phyloP scores from a whole-genome alignment of 805 yeast genomes.

The Candida golubevii region DNA sequence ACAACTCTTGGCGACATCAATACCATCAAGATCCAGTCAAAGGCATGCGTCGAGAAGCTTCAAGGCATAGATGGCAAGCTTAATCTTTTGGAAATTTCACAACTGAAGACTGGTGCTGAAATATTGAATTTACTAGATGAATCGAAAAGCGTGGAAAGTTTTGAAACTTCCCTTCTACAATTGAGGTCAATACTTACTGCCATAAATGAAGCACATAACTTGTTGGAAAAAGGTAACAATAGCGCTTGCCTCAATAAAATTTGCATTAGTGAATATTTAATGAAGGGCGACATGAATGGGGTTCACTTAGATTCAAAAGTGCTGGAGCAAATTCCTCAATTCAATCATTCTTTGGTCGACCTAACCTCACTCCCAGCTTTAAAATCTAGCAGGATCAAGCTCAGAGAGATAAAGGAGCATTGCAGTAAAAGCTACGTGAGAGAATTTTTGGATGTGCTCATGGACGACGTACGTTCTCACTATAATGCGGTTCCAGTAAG shows the following conservation, averaged over 20 bases:
- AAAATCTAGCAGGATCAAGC: slow-evolving; percentile 44
- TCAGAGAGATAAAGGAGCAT: slow-evolving; percentile 53
- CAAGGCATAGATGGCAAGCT: slow-evolving; percentile 45
- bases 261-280: slow-evolving; percentile 51
- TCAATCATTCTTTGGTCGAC: slow-evolving; percentile 34
- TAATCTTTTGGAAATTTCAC: slow-evolving; percentile 41
- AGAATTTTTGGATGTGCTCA: slow-evolving; percentile 50
- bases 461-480: slow-evolving; percentile 59
- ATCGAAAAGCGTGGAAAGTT: slow-evolving; percentile 52
- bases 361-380: slow-evolving; percentile 49
- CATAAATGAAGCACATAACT: slow-evolving; percentile 40
- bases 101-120: slow-evolving; percentile 48
- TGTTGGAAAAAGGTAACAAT: slow-evolving; percentile 43
- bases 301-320: no score
- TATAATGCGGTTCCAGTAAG: slow-evolving; percentile 44
- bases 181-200: slow-evolving; percentile 34
- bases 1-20: slow-evolving; percentile 77
- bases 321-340: slow-evolving; percentile 16
- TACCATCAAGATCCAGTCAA: slow-evolving; percentile 53
- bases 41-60: slow-evolving; percentile 45
- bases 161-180: slow-evolving; percentile 62
- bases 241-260: slow-evolving; percentile 55
- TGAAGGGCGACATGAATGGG: slow-evolving; percentile 39
- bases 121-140: slow-evolving; percentile 48
- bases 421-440: slow-evolving; percentile 67